Base-by-base conservation (phyloP, 129 eudicot genomes). In the Artemisia tridentata region DNA sequence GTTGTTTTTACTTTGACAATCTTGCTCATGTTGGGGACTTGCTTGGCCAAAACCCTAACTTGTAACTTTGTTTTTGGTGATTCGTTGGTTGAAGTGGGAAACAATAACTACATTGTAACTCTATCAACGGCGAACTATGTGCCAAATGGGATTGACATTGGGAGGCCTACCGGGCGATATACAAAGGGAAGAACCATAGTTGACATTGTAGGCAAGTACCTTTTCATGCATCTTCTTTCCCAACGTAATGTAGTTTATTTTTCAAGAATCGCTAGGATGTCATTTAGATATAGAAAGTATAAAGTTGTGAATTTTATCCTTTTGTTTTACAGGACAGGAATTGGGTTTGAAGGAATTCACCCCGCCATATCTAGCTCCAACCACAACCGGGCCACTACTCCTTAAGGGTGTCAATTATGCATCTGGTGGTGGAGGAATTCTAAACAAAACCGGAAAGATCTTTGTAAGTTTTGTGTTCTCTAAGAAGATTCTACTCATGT, bases 341-440 rank as follows among this genome's bases (percentile, higher is more conserved):
- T 16, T 81, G 69, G 90, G 96, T n/a, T 68, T 85, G 7, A 25
- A 59, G 31, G 88, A 69, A 15, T 88, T 56, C 67, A 79, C 81
- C 9, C 95, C 96, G 5, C 96, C 98, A 45, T 92, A 85, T 67
- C 71, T 92, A 79, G 90, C 95, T 59, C 96, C 98, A 46, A 86
- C 81, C 12, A 89, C 96, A 20, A 53, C 50, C 4, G 98, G 98
- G 54, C 47, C 73, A n/a, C 65, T 79, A 12, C 51, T 85, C 69
- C 75, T 89, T 57, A 45, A 82, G 20, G 98, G 98, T 63, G 96
- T 92, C 29, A 92, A 89, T 79, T 92, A 86, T 73, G 98, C 96
- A 76, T 92, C 98, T 52, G 98, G 98, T 55, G 98, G 95, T 25
- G 98, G 91, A 17, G 98, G 98, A 21, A 92, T 92, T 77, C 77